These are phyloP conservation scores for Musa itinerans DNA, from an alignment of 176 grass and related monocot species.

Conservation along the genomic window DNA sequence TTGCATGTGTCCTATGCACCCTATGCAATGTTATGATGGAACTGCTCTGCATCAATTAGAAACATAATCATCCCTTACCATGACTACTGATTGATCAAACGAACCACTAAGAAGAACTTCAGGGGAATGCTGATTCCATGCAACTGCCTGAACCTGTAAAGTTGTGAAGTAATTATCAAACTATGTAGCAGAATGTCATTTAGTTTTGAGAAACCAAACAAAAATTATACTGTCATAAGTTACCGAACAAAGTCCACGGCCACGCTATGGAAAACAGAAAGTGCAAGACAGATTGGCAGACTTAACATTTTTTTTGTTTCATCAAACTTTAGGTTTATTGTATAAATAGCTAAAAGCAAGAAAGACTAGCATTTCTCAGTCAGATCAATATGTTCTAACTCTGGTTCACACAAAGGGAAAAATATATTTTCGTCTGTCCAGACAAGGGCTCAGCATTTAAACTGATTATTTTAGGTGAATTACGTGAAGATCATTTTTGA, in stretches of 20 bases:
- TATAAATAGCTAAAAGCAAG: too few relatives aligned
- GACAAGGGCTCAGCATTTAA: too few relatives aligned
- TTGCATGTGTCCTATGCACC: background rate
- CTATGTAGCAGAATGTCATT: background rate
- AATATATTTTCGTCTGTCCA: too few relatives aligned
- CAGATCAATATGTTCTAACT: too few relatives aligned
- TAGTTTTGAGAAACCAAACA: constrained; percentile 6
- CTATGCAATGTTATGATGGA: background rate
- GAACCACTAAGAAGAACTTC: constrained; percentile 93
- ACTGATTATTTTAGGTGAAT: too few relatives aligned
- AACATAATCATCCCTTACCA: constrained; percentile 30
- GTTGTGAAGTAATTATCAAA: background rate
- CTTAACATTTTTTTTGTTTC: too few relatives aligned
- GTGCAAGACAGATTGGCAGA: too few relatives aligned
- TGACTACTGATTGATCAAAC: constrained; percentile 73
- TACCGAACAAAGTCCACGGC: too few relatives aligned
- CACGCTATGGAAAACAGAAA: background rate
- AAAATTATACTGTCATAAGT: background rate
- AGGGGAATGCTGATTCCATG: constrained; percentile 56
- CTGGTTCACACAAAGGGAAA: too few relatives aligned
- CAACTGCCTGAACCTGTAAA: constrained; percentile 71
- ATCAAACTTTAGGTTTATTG: too few relatives aligned
- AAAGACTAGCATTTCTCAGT: too few relatives aligned
- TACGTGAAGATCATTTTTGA: too few relatives aligned
- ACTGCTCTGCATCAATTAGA: background rate